These are phyloP conservation scores for Phylloporus rhodoxanthus DNA, from an alignment of 768 basidiomycete genomes.

Conservation along the genomic window DNA sequence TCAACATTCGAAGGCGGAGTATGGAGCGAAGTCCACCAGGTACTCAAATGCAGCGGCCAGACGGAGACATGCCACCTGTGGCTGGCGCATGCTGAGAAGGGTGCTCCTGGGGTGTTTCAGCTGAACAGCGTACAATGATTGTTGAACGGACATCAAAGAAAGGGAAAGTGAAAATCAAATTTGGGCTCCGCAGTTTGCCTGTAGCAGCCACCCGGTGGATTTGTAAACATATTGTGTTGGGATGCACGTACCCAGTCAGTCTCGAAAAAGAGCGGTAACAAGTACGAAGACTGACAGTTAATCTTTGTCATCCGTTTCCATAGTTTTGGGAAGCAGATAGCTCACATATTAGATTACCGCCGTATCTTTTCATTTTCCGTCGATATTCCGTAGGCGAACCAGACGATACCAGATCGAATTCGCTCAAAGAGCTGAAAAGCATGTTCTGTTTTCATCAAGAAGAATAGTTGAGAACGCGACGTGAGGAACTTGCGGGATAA, in stretches of 20 bases:
- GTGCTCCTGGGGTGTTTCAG: slow-evolving; percentile 36
- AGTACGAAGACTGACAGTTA: slow-evolving; percentile 35
- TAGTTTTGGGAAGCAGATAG: background rate
- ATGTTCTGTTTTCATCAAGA: background rate
- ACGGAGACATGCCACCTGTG: background rate
- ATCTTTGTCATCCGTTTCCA: background rate
- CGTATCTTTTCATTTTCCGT: background rate
- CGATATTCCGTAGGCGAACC: background rate
- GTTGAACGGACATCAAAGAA: slow-evolving; percentile 32
- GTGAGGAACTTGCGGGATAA: background rate
- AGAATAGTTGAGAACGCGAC: background rate
- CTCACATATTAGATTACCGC: background rate
- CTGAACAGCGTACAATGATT: slow-evolving; percentile 45
- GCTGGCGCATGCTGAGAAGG: slow-evolving; percentile 18
- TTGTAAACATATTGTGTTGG: background rate
- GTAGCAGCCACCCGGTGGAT: slow-evolving; percentile 30
- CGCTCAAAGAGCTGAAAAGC: background rate
- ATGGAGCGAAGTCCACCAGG: slow-evolving; percentile 4
- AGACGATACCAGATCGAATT: slow-evolving; percentile 1
- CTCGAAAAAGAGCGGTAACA: slow-evolving; percentile 47
- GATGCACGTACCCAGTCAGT: slow-evolving; percentile 44
- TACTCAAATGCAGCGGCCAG: background rate
- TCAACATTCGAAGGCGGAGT: slow-evolving; percentile 31
- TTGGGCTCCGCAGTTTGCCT: slow-evolving; percentile 10
- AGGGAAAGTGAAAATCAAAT: slow-evolving; percentile 39